These are phyloP conservation scores for Fraxinus velutina DNA, from an alignment of 305 asterid genomes.

Conservation along the genomic window DNA sequence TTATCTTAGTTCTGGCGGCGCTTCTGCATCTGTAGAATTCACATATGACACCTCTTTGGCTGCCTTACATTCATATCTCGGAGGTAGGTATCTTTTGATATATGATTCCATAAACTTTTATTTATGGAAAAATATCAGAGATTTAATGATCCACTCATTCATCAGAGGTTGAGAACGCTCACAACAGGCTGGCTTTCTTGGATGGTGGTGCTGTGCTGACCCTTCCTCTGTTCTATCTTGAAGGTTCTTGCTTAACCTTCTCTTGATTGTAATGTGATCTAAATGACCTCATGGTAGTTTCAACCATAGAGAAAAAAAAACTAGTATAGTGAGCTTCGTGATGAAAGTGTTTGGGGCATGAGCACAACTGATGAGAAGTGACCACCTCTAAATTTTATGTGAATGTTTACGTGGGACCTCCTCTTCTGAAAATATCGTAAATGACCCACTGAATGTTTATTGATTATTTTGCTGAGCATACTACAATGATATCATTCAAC, in stretches of 20 bases:
- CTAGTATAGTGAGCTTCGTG: not conserved
- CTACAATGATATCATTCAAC: constrained; percentile 1
- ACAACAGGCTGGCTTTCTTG: constrained; percentile 70
- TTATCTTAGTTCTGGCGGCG: constrained; percentile 42
- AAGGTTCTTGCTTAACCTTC: constrained; percentile 44
- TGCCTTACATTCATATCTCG: constrained; percentile 86
- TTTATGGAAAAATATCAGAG: constrained; percentile 24
- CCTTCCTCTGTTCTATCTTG: constrained; percentile 71
- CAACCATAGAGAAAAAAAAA: not conserved
- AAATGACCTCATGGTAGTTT: not conserved
- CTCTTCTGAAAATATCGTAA: not conserved
- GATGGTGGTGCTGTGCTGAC: constrained; percentile 79
- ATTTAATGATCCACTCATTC: constrained; percentile 17
- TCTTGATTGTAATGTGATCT: not conserved
- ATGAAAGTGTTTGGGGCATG: not conserved
- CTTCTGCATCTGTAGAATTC: constrained; percentile 57
- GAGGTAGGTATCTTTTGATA: constrained; percentile 52
- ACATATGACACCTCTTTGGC: constrained; percentile 72
- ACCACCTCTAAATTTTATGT: not conserved
- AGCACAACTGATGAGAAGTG: not conserved
- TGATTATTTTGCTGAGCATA: not conserved
- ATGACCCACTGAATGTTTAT: not conserved
- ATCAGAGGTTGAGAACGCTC: constrained; percentile 83
- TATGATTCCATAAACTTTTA: not conserved
- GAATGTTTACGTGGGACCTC: not conserved